phyloP scores from a whole-genome alignment of 2,329 filamentous ascomycete species.

The Sarocladium brachiariae region DNA sequence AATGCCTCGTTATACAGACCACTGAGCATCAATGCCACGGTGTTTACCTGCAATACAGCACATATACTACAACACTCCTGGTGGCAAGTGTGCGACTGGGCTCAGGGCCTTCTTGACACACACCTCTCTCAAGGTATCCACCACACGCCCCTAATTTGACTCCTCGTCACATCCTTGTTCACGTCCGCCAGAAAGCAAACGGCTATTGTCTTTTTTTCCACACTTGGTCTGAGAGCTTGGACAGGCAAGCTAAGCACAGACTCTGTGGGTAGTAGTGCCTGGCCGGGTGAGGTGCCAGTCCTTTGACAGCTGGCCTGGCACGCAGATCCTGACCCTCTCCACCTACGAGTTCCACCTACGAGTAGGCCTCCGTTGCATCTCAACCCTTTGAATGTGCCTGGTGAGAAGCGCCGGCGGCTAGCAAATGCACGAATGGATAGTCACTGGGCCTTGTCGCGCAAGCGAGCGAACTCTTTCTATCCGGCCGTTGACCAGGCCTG shows the following conservation, averaged over 20 bases:
- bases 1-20: not conserved
- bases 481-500: not conserved
- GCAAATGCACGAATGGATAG: not conserved
- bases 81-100: no score
- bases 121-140: not conserved
- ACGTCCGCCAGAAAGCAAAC: constrained; percentile 2
- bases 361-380: not conserved
- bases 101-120: not conserved
- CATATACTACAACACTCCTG: no score
- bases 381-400: not conserved
- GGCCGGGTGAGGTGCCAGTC: not conserved
- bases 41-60: not conserved
- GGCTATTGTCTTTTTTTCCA: not conserved
- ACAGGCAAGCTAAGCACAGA: not conserved
- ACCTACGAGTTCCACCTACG: no score
- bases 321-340: not conserved
- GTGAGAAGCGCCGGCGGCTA: constrained; percentile 9
- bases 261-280: not conserved
- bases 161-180: not conserved
- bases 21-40: not conserved
- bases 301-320: not conserved
- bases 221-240: not conserved
- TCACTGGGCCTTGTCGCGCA: not conserved
- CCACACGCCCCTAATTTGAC: not conserved
- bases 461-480: not conserved